Percentiles rank a stretch among this genome's conserved stretches.
phyloP scores from a whole-genome alignment of 75 land plant species.

The Sequoiadendron giganteum region DNA sequence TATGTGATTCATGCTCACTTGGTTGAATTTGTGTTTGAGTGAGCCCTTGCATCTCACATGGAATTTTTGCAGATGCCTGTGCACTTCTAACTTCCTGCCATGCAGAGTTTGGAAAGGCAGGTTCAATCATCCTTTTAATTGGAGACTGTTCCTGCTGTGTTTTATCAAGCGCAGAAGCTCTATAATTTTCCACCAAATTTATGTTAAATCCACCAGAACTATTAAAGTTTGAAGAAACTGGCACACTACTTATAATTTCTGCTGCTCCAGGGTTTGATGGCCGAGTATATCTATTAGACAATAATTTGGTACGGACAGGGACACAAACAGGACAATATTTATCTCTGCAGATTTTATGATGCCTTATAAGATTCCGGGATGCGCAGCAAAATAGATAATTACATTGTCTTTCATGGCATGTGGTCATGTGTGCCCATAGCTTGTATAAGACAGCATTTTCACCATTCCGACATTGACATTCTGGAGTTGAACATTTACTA shows the following conservation, averaged over 20 bases:
- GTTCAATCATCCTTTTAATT: slow-evolving; percentile 70
- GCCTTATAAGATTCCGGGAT: slow-evolving; percentile 48
- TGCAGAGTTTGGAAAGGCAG: slow-evolving; percentile 23
- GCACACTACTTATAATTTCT: slow-evolving; percentile 14
- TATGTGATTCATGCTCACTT: too few species aligned
- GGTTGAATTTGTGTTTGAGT: too few species aligned
- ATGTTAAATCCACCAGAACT: slow-evolving; percentile 14
- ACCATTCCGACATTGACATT: slow-evolving; percentile 51
- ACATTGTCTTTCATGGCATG: slow-evolving; percentile 51
- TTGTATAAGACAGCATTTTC: slow-evolving; percentile 52
- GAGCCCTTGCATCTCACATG: slow-evolving; percentile 5
- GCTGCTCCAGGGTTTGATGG: slow-evolving; percentile 7
- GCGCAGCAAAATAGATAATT: slow-evolving; percentile 52
- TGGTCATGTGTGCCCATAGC: slow-evolving; percentile 57
- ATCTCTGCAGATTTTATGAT: slow-evolving; percentile 51
- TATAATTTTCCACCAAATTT: slow-evolving; percentile 15
- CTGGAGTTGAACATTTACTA: slow-evolving; percentile 61
- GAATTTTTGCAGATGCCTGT: neutral
- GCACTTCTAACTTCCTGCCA: slow-evolving; percentile 6
- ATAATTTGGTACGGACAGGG: slow-evolving; percentile 39
- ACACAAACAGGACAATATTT: slow-evolving; percentile 79
- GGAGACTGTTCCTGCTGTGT: slow-evolving; percentile 36
- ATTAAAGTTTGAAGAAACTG: slow-evolving; percentile 16
- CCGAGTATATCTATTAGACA: neutral
- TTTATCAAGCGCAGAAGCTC: slow-evolving; percentile 17